These are phyloP conservation scores for Fraxinus xanthoxyloides DNA, from an alignment of 305 asterid genomes.

Conservation along the genomic window DNA sequence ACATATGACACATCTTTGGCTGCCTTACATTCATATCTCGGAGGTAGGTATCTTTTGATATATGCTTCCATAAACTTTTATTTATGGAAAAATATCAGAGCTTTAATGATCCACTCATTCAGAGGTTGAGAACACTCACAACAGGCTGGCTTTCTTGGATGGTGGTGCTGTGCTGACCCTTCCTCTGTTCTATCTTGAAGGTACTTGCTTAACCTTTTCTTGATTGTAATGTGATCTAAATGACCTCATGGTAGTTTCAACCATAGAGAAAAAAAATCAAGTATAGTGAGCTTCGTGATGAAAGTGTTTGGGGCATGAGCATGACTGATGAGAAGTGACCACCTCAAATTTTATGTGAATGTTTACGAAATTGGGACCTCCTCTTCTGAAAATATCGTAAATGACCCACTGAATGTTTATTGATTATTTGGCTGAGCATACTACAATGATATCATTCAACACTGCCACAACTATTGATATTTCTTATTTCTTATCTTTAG, in stretches of 20 bases:
- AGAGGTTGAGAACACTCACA: conserved; percentile 82
- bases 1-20: conserved; percentile 74
- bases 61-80: neutral
- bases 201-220: conserved; percentile 31
- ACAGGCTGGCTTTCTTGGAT: conserved; percentile 76
- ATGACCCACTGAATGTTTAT: neutral
- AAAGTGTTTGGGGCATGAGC: neutral
- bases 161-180: conserved; percentile 78
- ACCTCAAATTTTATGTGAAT: neutral
- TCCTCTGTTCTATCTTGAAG: conserved; percentile 79
- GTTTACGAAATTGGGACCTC: neutral
- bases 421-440: neutral
- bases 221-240: neutral
- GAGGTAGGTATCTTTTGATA: conserved; percentile 54
- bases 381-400: neutral
- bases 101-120: conserved; percentile 16
- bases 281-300: neutral
- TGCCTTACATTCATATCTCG: conserved; percentile 87
- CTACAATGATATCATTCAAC: conserved; percentile 1
- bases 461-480: neutral
- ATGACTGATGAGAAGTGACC: neutral
- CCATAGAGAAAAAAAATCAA: neutral
- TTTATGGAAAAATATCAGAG: conserved; percentile 24
- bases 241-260: neutral
- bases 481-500: neutral